Evolutionary conservation across 768 basidiomycete genomes (phyloP).

Genomic region (Tremella mesenterica): DNA sequence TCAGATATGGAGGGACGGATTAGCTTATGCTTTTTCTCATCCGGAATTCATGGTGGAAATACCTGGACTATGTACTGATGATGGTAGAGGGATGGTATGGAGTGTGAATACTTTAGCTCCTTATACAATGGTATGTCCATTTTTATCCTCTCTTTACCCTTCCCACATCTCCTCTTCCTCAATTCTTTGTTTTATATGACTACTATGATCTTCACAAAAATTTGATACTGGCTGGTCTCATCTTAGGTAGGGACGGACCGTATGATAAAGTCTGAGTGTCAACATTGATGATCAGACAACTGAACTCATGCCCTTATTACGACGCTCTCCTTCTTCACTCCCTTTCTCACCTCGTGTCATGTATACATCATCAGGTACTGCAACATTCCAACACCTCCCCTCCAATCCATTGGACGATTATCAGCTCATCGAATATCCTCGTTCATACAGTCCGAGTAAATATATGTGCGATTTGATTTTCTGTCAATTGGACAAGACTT

Average conservation of each 20-base stretch:
- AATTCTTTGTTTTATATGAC: too few species aligned
- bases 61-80: conserved; percentile 36
- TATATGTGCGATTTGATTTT: conserved; percentile 37
- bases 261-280: background rate
- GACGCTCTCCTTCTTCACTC: conserved; percentile 24
- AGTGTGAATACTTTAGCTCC: conserved; percentile 36
- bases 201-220: too few species aligned
- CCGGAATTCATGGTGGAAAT: conserved; percentile 34
- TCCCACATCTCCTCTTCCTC: too few species aligned
- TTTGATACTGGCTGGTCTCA: too few species aligned
- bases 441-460: conserved; percentile 35
- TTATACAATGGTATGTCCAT: conserved; percentile 37
- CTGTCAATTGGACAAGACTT: conserved; percentile 29
- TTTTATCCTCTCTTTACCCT: background rate
- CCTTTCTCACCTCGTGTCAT: conserved; percentile 38
- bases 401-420: conserved; percentile 24
- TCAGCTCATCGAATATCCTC: conserved; percentile 21
- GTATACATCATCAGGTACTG: conserved; percentile 31
- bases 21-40: conserved; percentile 23
- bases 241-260: too few species aligned
- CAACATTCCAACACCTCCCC: conserved; percentile 9
- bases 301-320: conserved; percentile 31
- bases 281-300: conserved; percentile 18
- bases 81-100: conserved; percentile 41
- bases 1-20: conserved; percentile 27